Evolutionary conservation across 495 filamentous ascomycete genomes (phyloP).

Genomic region (Neurospora sp.): DNA sequence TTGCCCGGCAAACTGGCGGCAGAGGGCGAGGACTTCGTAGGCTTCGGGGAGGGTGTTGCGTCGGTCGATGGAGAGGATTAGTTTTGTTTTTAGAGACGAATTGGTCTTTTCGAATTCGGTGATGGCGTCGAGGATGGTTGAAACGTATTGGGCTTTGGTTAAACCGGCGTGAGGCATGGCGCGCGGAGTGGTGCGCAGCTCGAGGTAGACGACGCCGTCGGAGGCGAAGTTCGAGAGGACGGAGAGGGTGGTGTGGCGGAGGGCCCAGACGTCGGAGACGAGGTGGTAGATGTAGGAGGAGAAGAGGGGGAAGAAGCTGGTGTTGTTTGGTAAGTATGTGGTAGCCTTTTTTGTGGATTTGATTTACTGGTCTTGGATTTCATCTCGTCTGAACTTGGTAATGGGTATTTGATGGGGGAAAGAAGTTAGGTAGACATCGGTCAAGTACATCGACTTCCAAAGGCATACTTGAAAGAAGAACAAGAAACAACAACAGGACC

Average conservation of each 20-base stretch:
- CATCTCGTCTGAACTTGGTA: neutral
- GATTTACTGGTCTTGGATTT: neutral
- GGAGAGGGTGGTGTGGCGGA: constrained; percentile 53
- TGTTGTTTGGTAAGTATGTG: constrained; percentile 33
- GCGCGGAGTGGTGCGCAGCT: constrained; percentile 73
- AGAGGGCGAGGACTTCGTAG: constrained; percentile 51
- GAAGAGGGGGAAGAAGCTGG: constrained; percentile 35
- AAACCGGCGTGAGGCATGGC: constrained; percentile 41
- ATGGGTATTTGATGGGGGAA: neutral
- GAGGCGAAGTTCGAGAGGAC: constrained; percentile 60
- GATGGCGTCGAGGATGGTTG: constrained; percentile 53
- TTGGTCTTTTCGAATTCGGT: constrained; percentile 39
- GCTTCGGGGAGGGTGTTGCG: constrained; percentile 48
- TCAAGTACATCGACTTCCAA: neutral
- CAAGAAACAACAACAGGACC: neutral
- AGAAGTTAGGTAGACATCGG: neutral
- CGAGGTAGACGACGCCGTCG: constrained; percentile 71
- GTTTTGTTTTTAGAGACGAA: constrained; percentile 40
- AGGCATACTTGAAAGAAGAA: neutral
- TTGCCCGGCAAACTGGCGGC: constrained; percentile 38
- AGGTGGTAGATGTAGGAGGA: constrained; percentile 63
- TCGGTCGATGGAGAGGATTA: constrained; percentile 73
- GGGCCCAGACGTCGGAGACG: constrained; percentile 45
- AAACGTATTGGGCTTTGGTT: constrained; percentile 53
- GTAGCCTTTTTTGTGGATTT: neutral